Percentiles rank a stretch among this genome's conserved stretches.
These are phyloP conservation scores for Ceratocystis papillata DNA, from an alignment of 2,329 filamentous ascomycete species.

Conservation along the genomic window DNA sequence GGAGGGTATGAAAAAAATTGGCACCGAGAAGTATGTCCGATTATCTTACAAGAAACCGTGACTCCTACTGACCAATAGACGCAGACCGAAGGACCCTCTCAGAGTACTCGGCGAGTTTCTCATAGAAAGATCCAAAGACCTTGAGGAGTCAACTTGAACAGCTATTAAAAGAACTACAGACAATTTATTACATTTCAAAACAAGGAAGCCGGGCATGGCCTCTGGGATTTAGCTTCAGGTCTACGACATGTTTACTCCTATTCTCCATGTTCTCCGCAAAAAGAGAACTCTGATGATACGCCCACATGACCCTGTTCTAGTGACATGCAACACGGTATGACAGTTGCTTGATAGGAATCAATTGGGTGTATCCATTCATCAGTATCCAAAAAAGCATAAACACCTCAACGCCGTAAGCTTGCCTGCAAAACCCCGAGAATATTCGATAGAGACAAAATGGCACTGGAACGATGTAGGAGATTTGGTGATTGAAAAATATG, in stretches of 20 bases:
- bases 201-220: neutral
- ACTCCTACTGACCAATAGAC: neutral
- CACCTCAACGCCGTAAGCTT: conserved; percentile 8
- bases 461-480: conserved; percentile 19
- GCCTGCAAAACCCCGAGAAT: conserved; percentile 5
- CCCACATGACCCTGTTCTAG: neutral
- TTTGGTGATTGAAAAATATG: conserved; percentile 19
- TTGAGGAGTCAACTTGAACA: conserved; percentile 37
- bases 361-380: conserved; percentile 19
- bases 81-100: conserved; percentile 55
- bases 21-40: conserved; percentile 54
- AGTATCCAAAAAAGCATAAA: neutral
- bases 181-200: neutral
- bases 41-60: neutral
- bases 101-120: conserved; percentile 60
- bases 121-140: conserved; percentile 54
- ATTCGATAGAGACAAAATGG: neutral
- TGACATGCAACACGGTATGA: conserved; percentile 8
- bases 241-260: neutral
- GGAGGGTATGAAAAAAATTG: conserved; percentile 64
- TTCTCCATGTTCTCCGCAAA: neutral
- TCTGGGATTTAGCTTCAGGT: neutral
- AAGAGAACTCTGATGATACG: conserved; percentile 7
- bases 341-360: conserved; percentile 16
- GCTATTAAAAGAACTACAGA: too few species aligned